A percentile compares a stretch with the other conserved stretches of the same genome.
phyloP scores from a whole-genome alignment of 208 protist genomes.

The Acanthamoeba triangularis region DNA sequence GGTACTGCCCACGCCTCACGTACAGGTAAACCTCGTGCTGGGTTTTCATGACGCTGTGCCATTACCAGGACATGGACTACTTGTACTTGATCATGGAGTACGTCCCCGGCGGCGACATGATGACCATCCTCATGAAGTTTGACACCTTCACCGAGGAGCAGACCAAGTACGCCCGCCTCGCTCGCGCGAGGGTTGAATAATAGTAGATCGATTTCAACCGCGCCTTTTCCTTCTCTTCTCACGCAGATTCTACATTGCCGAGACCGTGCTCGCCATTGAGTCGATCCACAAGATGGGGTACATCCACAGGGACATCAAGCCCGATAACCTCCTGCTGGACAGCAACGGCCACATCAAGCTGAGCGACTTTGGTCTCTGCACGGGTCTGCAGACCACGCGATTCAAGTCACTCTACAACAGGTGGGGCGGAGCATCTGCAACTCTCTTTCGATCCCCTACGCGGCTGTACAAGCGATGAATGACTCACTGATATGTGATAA shows the following conservation, averaged over 20 bases:
- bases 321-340: conserved; percentile 99
- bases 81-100: conserved; percentile 98
- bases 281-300: conserved; percentile 95
- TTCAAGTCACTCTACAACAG: conserved; percentile 86
- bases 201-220: too few species aligned
- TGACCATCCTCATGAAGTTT: conserved; percentile 96
- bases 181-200: too few species aligned
- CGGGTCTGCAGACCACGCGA: conserved; percentile 90
- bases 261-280: conserved; percentile 94
- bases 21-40: background rate
- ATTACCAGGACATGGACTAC: conserved; percentile 91
- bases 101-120: conserved; percentile 96
- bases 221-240: background rate
- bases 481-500: background rate
- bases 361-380: conserved; percentile 98
- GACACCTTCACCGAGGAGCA: conserved; percentile 94
- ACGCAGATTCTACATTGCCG: conserved; percentile 87
- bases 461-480: too few species aligned
- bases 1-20: conserved; percentile 21
- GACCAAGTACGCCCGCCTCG: conserved; percentile 76
- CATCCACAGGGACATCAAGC: conserved; percentile 97
- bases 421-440: background rate
- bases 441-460: background rate
- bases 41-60: background rate
- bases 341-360: conserved; percentile 97